phyloP scores from a whole-genome alignment of 805 yeast genomes.

The Candida palmyrensis region DNA sequence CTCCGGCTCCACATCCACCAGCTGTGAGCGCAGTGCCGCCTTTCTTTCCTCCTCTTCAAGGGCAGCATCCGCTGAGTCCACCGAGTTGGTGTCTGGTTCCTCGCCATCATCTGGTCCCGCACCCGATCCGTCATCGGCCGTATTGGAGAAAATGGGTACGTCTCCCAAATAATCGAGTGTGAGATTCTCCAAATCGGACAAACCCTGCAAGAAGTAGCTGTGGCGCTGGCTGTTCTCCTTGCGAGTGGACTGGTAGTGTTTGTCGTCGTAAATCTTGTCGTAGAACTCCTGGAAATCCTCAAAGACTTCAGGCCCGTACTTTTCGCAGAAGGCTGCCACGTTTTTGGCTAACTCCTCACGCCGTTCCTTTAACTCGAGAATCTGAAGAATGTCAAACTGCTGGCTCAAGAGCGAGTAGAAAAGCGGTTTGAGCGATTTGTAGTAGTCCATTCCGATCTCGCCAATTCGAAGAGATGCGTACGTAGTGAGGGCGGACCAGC shows the following conservation, averaged over 20 bases:
- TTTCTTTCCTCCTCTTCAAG: too few species aligned
- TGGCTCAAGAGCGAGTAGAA: slow-evolving; percentile 27
- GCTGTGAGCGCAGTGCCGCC: too few species aligned
- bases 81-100: neutral
- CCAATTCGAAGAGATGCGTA: slow-evolving; percentile 38
- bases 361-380: slow-evolving; percentile 24
- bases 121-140: slow-evolving; percentile 4
- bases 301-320: slow-evolving; percentile 34
- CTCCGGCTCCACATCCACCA: too few species aligned
- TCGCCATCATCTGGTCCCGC: slow-evolving; percentile 4
- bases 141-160: slow-evolving; percentile 24
- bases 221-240: too few species aligned
- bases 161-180: slow-evolving; percentile 17
- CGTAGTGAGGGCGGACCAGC: slow-evolving; percentile 34
- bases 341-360: slow-evolving; percentile 20
- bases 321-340: slow-evolving; percentile 31
- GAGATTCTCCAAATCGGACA: slow-evolving; percentile 2
- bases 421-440: slow-evolving; percentile 35
- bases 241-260: too few species aligned
- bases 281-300: slow-evolving; percentile 32
- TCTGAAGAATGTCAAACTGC: slow-evolving; percentile 23
- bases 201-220: neutral
- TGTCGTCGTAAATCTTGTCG: slow-evolving; percentile 3
- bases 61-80: too few species aligned
- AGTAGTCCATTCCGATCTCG: slow-evolving; percentile 38